phyloP scores from a whole-genome alignment of 768 basidiomycete species.

The Lentinula lateritia region DNA sequence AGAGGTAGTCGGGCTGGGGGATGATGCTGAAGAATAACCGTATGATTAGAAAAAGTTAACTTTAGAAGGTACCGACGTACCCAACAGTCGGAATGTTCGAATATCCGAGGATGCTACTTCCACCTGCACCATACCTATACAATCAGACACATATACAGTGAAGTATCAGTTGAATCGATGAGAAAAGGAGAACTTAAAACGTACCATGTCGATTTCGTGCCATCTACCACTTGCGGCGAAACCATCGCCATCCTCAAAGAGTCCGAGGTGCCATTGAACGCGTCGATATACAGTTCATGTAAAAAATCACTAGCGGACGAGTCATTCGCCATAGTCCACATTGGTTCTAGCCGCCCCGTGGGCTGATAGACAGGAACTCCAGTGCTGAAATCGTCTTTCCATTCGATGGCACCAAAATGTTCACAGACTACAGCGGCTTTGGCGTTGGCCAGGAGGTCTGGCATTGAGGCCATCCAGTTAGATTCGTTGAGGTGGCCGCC shows the following conservation, averaged over 20 bases:
- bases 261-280: constrained; percentile 20
- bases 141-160: neutral
- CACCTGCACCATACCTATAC: constrained; percentile 22
- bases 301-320: constrained; percentile 16
- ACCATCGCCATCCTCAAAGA: constrained; percentile 23
- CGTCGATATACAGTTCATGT: constrained; percentile 20
- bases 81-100: constrained; percentile 23
- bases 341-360: constrained; percentile 22
- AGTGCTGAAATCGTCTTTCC: constrained; percentile 19
- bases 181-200: neutral
- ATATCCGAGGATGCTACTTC: constrained; percentile 21
- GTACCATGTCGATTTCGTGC: constrained; percentile 15
- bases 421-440: constrained; percentile 25
- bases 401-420: constrained; percentile 25
- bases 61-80: constrained; percentile 6
- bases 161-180: neutral
- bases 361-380: constrained; percentile 18
- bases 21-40: constrained; percentile 17
- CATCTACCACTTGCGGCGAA: constrained; percentile 19
- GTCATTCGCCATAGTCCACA: constrained; percentile 28
- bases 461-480: constrained; percentile 20
- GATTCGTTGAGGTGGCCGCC: constrained; percentile 22
- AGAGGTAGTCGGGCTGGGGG: constrained; percentile 25
- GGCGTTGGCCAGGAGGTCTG: constrained; percentile 18
- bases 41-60: too few species aligned